phyloP scores from a whole-genome alignment of 164 flowering plant species.

The Vitis cinerea region DNA sequence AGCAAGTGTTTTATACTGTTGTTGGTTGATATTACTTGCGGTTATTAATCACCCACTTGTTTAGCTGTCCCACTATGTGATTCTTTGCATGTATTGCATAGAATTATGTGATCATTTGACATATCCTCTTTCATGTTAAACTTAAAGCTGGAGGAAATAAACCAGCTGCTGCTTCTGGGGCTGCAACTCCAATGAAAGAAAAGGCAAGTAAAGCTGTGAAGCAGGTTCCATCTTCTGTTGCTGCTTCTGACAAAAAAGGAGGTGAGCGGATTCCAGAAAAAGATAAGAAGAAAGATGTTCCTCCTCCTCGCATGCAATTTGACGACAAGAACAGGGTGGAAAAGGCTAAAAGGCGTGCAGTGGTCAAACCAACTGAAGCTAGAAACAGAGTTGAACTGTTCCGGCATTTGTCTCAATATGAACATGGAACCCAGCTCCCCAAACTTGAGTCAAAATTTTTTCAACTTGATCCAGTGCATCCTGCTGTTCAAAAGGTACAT shows the following conservation, averaged over 20 bases:
- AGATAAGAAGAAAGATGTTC: conserved; percentile 84
- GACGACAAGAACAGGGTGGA: conserved; percentile 79
- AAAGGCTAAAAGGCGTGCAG: conserved; percentile 85
- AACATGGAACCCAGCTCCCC: conserved; percentile 89
- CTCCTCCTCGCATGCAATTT: conserved; percentile 79
- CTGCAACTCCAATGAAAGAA: conserved; percentile 26
- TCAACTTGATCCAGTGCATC: conserved; percentile 83
- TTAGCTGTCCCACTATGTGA: too few relatives aligned
- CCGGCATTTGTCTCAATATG: conserved; percentile 76
- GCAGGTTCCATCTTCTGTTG: conserved; percentile 36
- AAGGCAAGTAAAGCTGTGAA: conserved; percentile 54
- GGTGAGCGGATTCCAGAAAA: conserved; percentile 71
- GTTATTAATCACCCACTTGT: too few relatives aligned
- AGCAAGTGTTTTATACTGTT: too few relatives aligned
- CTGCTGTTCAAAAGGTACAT: conserved; percentile 86
- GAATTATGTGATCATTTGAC: too few relatives aligned
- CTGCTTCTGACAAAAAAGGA: conserved; percentile 59
- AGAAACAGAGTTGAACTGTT: conserved; percentile 77
- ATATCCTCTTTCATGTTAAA: too few relatives aligned
- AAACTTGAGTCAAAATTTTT: conserved; percentile 84
- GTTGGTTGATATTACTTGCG: too few relatives aligned
- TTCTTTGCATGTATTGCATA: too few relatives aligned
- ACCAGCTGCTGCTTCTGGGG: conserved; percentile 37
- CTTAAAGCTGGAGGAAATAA: conserved; percentile 45
- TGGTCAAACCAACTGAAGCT: conserved; percentile 85